These are phyloP conservation scores for Globisporangium yorkense DNA, from an alignment of 352 stramenopile genomes.

Conservation along the genomic window DNA sequence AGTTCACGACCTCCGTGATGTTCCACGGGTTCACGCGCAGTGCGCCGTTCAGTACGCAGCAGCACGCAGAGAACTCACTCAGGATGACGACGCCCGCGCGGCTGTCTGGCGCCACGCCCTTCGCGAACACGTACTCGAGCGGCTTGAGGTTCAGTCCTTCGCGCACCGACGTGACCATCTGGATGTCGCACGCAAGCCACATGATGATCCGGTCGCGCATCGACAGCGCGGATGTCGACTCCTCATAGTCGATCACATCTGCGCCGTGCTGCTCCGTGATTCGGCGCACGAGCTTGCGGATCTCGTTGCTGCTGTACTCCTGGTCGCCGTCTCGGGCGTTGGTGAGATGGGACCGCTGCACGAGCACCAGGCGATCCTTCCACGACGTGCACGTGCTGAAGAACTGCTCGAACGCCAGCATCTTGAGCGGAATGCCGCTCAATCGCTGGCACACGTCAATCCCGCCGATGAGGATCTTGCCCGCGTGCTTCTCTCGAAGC, in stretches of 20 bases:
- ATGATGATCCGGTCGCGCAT: constrained; percentile 91
- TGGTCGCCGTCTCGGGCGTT: constrained; percentile 89
- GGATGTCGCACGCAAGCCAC: constrained; percentile 93
- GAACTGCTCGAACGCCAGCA: constrained; percentile 95
- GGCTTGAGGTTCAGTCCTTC: constrained; percentile 98
- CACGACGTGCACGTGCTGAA: constrained; percentile 94
- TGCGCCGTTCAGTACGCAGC: constrained; percentile 94
- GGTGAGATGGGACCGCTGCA: constrained; percentile 90
- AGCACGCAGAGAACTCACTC: constrained; percentile 96
- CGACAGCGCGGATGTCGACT: constrained; percentile 78
- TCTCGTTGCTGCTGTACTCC: constrained; percentile 82
- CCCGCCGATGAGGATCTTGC: constrained; percentile 91
- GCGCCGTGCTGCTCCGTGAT: constrained; percentile 68
- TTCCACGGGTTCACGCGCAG: constrained; percentile 97
- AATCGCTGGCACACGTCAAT: constrained; percentile 93
- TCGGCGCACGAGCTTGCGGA: constrained; percentile 72
- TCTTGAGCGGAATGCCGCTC: constrained; percentile 92
- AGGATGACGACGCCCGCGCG: constrained; percentile 93
- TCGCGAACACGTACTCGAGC: constrained; percentile 93
- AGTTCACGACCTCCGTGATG: constrained; percentile 88
- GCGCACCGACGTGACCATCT: constrained; percentile 94
- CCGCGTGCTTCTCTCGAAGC: constrained; percentile 87
- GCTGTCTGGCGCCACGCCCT: constrained; percentile 45
- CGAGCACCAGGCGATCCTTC: constrained; percentile 93
- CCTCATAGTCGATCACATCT: constrained; percentile 83